Evolutionary conservation across 2,329 filamentous ascomycete genomes (phyloP).

Genomic region (Hymenoscyphus fructigenus): DNA sequence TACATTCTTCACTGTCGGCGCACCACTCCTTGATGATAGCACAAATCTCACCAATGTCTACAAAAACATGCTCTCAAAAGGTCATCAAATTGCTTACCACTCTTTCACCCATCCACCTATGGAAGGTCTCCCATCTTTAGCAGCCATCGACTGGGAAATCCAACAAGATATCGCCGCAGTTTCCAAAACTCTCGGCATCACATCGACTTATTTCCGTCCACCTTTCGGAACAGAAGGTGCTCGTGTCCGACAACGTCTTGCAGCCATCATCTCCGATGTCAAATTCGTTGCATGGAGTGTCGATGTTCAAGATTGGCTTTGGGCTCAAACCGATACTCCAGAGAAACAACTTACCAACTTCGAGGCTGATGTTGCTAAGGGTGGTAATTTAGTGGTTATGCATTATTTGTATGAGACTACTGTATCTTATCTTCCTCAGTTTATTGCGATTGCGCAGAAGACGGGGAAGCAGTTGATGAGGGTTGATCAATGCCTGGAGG

Average conservation of each 20-base stretch:
- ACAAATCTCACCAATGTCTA: conserved; percentile 66
- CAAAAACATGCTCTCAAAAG: conserved; percentile 57
- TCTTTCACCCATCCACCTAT: conserved; percentile 69
- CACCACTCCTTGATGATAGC: conserved; percentile 55
- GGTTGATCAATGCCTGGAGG: conserved; percentile 65
- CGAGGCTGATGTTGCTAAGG: conserved; percentile 59
- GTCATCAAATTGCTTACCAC: conserved; percentile 69
- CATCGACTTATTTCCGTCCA: conserved; percentile 62
- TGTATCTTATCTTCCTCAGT: conserved; percentile 61
- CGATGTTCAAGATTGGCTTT: conserved; percentile 70
- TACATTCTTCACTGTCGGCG: conserved; percentile 70
- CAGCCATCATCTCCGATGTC: conserved; percentile 49
- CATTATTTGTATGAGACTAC: conserved; percentile 67
- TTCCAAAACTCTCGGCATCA: conserved; percentile 37
- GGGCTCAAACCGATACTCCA: conserved; percentile 60
- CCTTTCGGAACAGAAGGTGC: conserved; percentile 69
- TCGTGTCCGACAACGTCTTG: conserved; percentile 62
- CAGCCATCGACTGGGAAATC: conserved; percentile 61
- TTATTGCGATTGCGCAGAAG: conserved; percentile 63
- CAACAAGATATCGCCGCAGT: conserved; percentile 54
- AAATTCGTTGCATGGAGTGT: conserved; percentile 68
- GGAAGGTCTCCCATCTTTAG: conserved; percentile 53
- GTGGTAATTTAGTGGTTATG: conserved; percentile 65
- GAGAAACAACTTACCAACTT: conserved; percentile 68
- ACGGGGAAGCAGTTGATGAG: conserved; percentile 65